Evolutionary conservation across 2,329 filamentous ascomycete species (phyloP).

Genomic region (Colletotrichum sublineola): DNA sequence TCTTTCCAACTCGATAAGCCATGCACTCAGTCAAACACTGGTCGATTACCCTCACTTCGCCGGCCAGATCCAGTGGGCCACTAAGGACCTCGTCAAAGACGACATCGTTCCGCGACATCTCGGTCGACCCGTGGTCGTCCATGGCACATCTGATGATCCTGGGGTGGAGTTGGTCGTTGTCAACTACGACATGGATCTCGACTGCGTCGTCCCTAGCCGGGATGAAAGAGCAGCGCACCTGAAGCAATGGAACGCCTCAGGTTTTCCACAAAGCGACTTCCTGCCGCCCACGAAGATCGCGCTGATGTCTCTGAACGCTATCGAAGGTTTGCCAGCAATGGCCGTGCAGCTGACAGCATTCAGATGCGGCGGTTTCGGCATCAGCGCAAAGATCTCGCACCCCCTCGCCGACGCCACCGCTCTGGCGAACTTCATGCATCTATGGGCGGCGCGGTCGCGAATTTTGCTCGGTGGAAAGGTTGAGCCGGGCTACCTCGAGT

Average conservation of each 20-base stretch:
- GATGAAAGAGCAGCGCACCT: constrained; percentile 16
- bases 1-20: not conserved
- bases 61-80: constrained; percentile 56
- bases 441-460: constrained; percentile 54
- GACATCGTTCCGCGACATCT: constrained; percentile 48
- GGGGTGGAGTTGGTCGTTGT: constrained; percentile 57
- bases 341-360: constrained; percentile 57
- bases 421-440: constrained; percentile 57
- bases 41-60: constrained; percentile 57
- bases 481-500: accelerated
- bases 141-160: constrained; percentile 54
- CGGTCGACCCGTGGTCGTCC: constrained; percentile 53
- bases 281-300: constrained; percentile 52
- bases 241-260: constrained; percentile 53
- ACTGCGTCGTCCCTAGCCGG: constrained; percentile 49
- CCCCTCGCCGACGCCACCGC: constrained; percentile 59
- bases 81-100: constrained; percentile 43
- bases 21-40: constrained; percentile 52
- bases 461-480: constrained; percentile 20
- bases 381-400: constrained; percentile 59
- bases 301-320: constrained; percentile 49
- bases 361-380: constrained; percentile 55
- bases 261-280: constrained; percentile 52
- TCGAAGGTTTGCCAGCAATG: constrained; percentile 49
- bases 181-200: constrained; percentile 47